phyloP scores from a whole-genome alignment of 129 eudicot genomes.

The Tagetes erecta region DNA sequence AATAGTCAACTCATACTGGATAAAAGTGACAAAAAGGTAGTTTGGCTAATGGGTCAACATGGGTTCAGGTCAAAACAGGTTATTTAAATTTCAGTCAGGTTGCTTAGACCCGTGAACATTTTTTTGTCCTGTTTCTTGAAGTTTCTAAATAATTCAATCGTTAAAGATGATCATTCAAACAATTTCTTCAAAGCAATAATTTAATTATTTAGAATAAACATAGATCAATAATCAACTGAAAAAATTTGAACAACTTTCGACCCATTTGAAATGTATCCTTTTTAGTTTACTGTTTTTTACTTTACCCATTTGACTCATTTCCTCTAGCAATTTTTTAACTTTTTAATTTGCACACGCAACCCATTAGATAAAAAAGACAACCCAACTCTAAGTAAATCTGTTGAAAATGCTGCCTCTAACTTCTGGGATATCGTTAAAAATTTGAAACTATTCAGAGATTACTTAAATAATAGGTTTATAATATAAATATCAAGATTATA shows the following conservation, averaged over 20 bases:
- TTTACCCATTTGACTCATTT: background rate
- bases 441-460: constrained; percentile 3
- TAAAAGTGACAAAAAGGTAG: background rate
- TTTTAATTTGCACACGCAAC: background rate
- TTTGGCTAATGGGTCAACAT: background rate
- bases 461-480: background rate
- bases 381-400: background rate
- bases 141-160: background rate
- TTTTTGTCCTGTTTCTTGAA: background rate
- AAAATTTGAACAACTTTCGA: background rate
- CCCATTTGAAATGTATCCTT: background rate
- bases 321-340: background rate
- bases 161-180: background rate
- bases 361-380: background rate
- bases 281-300: background rate
- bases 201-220: background rate
- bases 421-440: background rate
- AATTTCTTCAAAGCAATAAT: background rate
- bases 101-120: background rate
- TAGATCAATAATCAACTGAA: background rate
- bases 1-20: background rate
- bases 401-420: background rate
- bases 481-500: background rate
- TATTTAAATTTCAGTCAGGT: background rate
- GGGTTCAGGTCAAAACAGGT: background rate